These are phyloP conservation scores for Hypholoma sublateritium DNA, from an alignment of 768 basidiomycete species.

Conservation along the genomic window DNA sequence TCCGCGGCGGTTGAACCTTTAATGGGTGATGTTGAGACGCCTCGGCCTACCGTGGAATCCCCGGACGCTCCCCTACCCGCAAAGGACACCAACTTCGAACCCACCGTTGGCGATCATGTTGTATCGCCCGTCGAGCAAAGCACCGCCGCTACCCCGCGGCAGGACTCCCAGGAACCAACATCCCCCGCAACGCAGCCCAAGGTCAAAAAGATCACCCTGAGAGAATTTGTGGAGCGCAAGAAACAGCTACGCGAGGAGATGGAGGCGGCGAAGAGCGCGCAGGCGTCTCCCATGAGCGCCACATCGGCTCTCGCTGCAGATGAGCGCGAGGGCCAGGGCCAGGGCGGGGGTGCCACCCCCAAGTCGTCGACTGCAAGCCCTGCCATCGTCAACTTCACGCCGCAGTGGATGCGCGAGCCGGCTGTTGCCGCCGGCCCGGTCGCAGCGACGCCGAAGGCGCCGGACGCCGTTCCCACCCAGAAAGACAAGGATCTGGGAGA, in stretches of 20 bases:
- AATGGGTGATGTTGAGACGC: not conserved
- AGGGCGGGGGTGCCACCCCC: not conserved
- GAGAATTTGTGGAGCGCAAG: conserved; percentile 57
- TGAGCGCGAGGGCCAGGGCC: not conserved
- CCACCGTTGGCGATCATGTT: too few species aligned
- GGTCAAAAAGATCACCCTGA: conserved; percentile 57
- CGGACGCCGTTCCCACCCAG: not conserved
- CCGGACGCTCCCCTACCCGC: too few species aligned
- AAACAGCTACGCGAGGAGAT: conserved; percentile 52
- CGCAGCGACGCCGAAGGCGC: not conserved
- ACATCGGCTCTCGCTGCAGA: not conserved
- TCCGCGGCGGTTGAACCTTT: not conserved
- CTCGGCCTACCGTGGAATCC: not conserved
- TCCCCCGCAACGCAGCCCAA: conserved; percentile 25
- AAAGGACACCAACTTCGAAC: too few species aligned
- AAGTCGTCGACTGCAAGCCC: not conserved
- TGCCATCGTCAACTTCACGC: not conserved
- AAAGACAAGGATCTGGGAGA: not conserved
- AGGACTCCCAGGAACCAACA: not conserved
- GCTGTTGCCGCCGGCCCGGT: not conserved
- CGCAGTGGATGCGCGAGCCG: not conserved
- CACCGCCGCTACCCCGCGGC: not conserved
- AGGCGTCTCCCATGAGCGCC: conserved; percentile 13
- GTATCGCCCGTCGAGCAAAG: not conserved
- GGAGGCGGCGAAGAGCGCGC: conserved; percentile 15